A percentile compares a stretch with the other conserved stretches of the same genome.
Conservation (phyloP, 148 eudicot species). For the Selenicereus undatus region DNA sequence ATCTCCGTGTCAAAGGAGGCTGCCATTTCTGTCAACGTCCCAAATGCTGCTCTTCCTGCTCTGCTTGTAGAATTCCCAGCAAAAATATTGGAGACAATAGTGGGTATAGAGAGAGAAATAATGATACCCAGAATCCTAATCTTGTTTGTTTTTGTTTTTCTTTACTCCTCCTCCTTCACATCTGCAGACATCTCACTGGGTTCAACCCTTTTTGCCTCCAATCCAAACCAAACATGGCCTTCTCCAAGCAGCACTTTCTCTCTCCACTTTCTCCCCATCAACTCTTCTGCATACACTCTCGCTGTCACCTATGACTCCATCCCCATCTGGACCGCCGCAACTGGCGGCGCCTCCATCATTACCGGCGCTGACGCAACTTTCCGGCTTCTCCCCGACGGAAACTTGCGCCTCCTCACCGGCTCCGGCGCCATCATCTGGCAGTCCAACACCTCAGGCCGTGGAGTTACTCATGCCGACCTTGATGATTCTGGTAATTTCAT, state of each 20-base stretch:
- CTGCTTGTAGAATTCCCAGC: not conserved
- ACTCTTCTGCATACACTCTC: constrained; percentile 35
- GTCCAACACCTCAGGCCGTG: constrained; percentile 47
- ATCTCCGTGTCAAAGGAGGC: not conserved
- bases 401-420: constrained; percentile 43
- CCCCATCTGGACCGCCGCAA: constrained; percentile 44
- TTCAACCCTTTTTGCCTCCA: constrained; percentile 44
- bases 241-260: constrained; percentile 35
- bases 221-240: constrained; percentile 26
- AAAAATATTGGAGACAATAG: not conserved
- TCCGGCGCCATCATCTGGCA: constrained; percentile 45
- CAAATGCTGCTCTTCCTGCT: not conserved
- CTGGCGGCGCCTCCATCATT: constrained; percentile 20
- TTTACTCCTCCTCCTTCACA: constrained; percentile 17
- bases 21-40: not conserved
- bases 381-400: constrained; percentile 37
- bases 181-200: constrained; percentile 36
- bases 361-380: constrained; percentile 35
- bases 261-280: constrained; percentile 41
- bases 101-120: not conserved
- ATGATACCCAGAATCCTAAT: not conserved
- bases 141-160: not conserved
- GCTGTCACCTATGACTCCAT: constrained; percentile 46
- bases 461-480: constrained; percentile 46
- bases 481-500: constrained; percentile 57